Conservation (phyloP, 2,329 filamentous ascomycete species). For the Westerdykella sp. region DNA sequence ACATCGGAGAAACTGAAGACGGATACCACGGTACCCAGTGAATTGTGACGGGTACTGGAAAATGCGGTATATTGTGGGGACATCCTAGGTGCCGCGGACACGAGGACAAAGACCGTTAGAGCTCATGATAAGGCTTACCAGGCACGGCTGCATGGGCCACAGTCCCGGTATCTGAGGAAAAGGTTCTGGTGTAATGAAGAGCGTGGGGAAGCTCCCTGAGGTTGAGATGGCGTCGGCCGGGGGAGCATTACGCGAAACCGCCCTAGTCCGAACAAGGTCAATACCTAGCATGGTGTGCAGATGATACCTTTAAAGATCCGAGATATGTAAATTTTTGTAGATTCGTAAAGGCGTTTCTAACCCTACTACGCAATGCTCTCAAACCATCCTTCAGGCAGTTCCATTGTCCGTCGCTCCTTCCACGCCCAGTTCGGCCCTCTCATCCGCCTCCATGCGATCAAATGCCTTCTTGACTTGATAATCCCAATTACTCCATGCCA, state of each 20-base stretch:
- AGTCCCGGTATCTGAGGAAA: neutral
- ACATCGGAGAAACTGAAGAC: no score
- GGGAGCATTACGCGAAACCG: neutral
- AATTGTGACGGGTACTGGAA: no score
- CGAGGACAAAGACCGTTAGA: no score
- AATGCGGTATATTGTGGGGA: no score
- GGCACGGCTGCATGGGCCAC: no score
- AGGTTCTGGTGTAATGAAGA: neutral
- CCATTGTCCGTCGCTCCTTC: neutral
- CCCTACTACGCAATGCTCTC: neutral
- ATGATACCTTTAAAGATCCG: neutral
- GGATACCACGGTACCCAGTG: no score
- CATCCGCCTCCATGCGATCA: slow-evolving; percentile 56
- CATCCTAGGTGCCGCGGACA: no score
- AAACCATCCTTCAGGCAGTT: neutral
- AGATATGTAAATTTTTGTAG: neutral
- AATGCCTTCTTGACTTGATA: slow-evolving; percentile 65
- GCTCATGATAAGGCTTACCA: no score
- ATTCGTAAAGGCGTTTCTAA: neutral
- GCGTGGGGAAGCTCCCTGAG: slow-evolving; percentile 10
- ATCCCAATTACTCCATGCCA: slow-evolving; percentile 72
- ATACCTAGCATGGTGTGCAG: slow-evolving; percentile 19
- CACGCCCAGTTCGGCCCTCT: slow-evolving; percentile 38
- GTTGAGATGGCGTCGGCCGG: neutral
- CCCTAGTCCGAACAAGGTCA: slow-evolving; percentile 19